Base-by-base conservation (phyloP, 257 asterid genomes). In the Gentiana straminea region DNA sequence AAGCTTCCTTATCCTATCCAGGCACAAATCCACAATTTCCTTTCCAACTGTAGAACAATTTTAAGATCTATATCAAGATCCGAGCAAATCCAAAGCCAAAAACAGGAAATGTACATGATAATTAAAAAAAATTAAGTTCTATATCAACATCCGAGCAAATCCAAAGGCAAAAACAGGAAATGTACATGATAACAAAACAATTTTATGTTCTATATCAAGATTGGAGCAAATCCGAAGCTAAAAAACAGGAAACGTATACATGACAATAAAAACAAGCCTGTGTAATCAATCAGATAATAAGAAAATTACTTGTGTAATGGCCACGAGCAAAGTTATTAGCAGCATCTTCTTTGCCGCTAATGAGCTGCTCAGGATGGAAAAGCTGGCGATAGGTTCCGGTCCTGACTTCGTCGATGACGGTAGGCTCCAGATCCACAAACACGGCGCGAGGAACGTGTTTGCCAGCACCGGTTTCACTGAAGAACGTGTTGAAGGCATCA, bases 401-500 rank as follows among this genome's bases (percentile, higher is more conserved):
- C 15, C 63, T 37, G 32, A 55, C 60, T 35, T 55, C 60, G 15
- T 55, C 60, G 5, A 55, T 55, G 12, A 55, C 49, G 0, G 60
- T 55, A 7, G 60, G 60, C 36, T 55, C 60, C 13, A 55, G 60
- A 55, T 55, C 60, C 2, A 55, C 60, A 39, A 55, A 55, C 13
- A 55, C 49, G 1, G 60, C 60, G 1, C 60, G 49, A 55, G 60
- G 60, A 7, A 55, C 60, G 33, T 55, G 60, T 13, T 55, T 55
- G 5, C 60, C 48, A 0, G 60, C 60, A 32, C 60, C 60, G 2
- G 63, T 58, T 58, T 58, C 63, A 34, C 63, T 58, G 63, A 58
- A 58, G 39, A 58, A 58, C 32, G 63, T 58, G 63, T 58, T 58
- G 46, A 58, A 58, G 39, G 62, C 62, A 58, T 58, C 62, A 58